Conservation (phyloP, 306 rosid species). For the Herpetospermum pedunculosum region DNA sequence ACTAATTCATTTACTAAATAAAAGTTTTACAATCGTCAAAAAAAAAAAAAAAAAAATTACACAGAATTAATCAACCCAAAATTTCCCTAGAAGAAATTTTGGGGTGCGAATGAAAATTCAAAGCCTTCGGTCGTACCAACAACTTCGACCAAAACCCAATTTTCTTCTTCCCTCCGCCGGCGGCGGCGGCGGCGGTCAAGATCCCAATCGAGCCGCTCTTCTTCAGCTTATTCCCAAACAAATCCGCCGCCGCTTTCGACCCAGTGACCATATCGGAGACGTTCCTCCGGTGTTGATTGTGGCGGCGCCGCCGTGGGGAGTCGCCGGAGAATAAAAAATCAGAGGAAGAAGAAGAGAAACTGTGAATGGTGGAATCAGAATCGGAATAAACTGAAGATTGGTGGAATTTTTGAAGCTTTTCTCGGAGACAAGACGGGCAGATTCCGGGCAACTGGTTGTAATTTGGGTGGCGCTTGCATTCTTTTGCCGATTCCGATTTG, state of each 20-base stretch:
- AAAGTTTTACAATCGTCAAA: background rate
- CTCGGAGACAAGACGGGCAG: background rate
- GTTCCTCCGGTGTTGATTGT: background rate
- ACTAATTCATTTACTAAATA: background rate
- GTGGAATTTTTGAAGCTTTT: background rate
- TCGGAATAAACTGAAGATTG: background rate
- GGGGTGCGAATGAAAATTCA: background rate
- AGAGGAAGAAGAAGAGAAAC: background rate
- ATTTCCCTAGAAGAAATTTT: background rate
- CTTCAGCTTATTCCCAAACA: background rate
- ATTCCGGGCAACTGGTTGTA: background rate
- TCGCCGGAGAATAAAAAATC: background rate
- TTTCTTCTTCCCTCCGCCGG: background rate
- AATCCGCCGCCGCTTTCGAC: background rate
- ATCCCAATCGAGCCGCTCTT: background rate
- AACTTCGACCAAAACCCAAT: constrained; percentile 3
- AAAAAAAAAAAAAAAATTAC: background rate
- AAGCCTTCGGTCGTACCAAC: background rate
- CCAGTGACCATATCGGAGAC: background rate
- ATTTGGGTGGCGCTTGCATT: background rate
- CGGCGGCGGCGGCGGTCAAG: background rate
- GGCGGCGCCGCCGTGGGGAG: background rate
- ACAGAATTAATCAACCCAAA: background rate
- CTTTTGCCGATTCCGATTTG: background rate
- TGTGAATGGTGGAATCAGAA: background rate